A percentile compares a stretch with the other conserved stretches of the same genome.
phyloP scores from a whole-genome alignment of 257 asterid genomes.

The Jaltomata sinuosa region DNA sequence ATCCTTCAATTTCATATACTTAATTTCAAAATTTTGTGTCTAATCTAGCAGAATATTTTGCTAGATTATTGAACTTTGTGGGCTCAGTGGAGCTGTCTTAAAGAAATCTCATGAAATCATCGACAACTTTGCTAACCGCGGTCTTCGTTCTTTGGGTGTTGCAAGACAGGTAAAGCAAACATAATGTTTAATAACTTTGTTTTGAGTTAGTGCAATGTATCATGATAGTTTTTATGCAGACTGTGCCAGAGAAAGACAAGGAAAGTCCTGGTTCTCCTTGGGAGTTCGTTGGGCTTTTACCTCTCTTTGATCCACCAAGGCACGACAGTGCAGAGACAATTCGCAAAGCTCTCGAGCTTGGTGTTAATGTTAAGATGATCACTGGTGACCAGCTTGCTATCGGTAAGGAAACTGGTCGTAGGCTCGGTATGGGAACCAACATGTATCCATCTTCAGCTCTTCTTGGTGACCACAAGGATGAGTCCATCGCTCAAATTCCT shows the following conservation, averaged over 20 bases:
- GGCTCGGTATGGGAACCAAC: conserved; percentile 87
- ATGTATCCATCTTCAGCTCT: conserved; percentile 83
- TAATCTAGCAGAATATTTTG: background rate
- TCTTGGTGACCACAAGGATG: conserved; percentile 55
- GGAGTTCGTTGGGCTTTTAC: conserved; percentile 62
- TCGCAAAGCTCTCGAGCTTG: conserved; percentile 50
- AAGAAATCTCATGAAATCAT: conserved; percentile 43
- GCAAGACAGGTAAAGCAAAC: conserved; percentile 36
- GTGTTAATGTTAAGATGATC: conserved; percentile 66
- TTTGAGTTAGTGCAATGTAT: background rate
- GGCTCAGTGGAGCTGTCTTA: conserved; percentile 25
- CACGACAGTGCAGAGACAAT: conserved; percentile 75
- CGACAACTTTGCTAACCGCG: conserved; percentile 55
- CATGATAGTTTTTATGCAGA: conserved; percentile 11
- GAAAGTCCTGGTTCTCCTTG: conserved; percentile 46
- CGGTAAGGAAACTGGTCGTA: conserved; percentile 71
- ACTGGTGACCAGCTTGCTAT: conserved; percentile 86
- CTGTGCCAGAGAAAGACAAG: conserved; percentile 32
- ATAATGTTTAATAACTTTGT: background rate
- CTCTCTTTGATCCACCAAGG: conserved; percentile 65
- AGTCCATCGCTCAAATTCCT: conserved; percentile 43
- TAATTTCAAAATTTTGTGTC: background rate
- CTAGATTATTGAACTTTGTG: conserved; percentile 50
- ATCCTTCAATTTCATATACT: background rate
- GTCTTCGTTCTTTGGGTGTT: conserved; percentile 65